Evolutionary conservation across 345 rosid genomes (phyloP).

Genomic region (Brassica napus): DNA sequence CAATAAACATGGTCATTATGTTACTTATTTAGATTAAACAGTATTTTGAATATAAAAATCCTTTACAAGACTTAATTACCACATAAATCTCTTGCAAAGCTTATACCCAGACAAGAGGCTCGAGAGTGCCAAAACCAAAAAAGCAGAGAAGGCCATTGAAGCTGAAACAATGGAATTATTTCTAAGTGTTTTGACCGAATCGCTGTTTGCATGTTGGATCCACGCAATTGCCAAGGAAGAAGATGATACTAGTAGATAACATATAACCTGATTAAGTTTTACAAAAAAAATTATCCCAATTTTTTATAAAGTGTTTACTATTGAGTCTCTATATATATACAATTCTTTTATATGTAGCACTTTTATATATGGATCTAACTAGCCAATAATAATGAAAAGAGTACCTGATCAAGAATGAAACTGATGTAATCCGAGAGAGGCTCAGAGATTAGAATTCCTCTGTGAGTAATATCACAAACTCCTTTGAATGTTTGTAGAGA

Average conservation of each 20-base stretch:
- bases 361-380: not conserved
- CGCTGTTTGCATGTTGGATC: constrained; percentile 38
- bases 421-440: constrained; percentile 58
- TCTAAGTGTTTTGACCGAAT: constrained; percentile 41
- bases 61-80: constrained; percentile 42
- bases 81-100: constrained; percentile 81
- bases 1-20: not conserved
- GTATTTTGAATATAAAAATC: not conserved
- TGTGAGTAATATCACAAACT: constrained; percentile 60
- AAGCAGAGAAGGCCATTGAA: constrained; percentile 53
- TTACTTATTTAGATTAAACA: not conserved
- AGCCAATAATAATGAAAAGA: not conserved
- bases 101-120: constrained; percentile 67
- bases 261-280: constrained; percentile 46
- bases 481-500: constrained; percentile 74
- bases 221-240: constrained; percentile 54
- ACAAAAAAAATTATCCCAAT: not conserved
- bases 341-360: not conserved
- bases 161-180: constrained; percentile 47
- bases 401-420: constrained; percentile 75
- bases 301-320: not conserved
- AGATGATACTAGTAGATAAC: constrained; percentile 69
- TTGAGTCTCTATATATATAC: not conserved
- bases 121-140: constrained; percentile 47
- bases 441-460: constrained; percentile 68